Evolutionary conservation across 2,329 filamentous ascomycete genomes (phyloP).

Genomic region (Xylaria sp.): DNA sequence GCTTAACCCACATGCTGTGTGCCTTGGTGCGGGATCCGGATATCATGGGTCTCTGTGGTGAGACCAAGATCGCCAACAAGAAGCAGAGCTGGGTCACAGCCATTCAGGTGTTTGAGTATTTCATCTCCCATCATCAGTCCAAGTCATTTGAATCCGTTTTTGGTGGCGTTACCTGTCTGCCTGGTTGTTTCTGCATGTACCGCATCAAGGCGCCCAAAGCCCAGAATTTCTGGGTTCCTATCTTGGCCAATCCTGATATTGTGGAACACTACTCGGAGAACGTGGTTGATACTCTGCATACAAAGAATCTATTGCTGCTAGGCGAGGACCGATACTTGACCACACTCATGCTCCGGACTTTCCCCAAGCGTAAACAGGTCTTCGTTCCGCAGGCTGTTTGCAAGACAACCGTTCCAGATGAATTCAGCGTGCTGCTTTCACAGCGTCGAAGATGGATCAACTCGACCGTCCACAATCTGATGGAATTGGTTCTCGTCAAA

Average conservation of each 20-base stretch:
- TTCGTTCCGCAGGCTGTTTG: constrained; percentile 99
- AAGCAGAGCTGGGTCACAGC: constrained; percentile 93
- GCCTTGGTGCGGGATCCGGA: constrained; percentile 99
- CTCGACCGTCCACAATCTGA: constrained; percentile 97
- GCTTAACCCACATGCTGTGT: constrained; percentile 97
- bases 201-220: constrained; percentile 99
- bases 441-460: constrained; percentile 99
- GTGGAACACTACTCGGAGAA: constrained; percentile 99
- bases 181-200: constrained; percentile 99
- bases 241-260: constrained; percentile 96
- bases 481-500: constrained; percentile 94
- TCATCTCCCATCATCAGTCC: constrained; percentile 96
- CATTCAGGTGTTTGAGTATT: constrained; percentile 99
- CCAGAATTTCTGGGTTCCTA: constrained; percentile 99
- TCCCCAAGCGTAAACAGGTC: constrained; percentile 98
- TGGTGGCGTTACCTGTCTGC: constrained; percentile 97
- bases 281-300: constrained; percentile 95
- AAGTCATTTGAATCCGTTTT: constrained; percentile 99
- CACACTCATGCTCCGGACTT: constrained; percentile 97
- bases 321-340: constrained; percentile 97
- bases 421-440: constrained; percentile 91
- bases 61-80: constrained; percentile 99
- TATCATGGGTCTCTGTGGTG: constrained; percentile 98
- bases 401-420: constrained; percentile 96
- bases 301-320: constrained; percentile 94